These are phyloP conservation scores for Arthrinium phaeospermum DNA, from an alignment of 2,329 filamentous ascomycete species.

Conservation along the genomic window DNA sequence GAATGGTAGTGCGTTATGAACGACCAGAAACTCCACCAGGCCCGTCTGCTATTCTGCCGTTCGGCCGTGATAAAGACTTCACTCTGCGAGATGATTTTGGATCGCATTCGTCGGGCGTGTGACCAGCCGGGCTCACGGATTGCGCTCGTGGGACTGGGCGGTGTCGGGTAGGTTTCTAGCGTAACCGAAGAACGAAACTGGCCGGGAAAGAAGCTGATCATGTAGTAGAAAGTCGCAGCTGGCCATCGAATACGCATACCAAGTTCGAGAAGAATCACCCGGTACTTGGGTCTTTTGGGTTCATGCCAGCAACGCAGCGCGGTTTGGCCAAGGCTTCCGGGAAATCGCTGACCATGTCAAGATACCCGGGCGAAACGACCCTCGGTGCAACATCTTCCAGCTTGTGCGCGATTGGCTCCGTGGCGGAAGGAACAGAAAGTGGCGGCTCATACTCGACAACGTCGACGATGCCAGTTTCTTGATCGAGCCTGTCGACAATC, in stretches of 20 bases:
- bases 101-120: slow-evolving; percentile 3
- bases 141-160: slow-evolving; percentile 19
- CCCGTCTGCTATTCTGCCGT: slow-evolving; percentile 20
- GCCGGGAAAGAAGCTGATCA: not conserved
- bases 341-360: slow-evolving; percentile 38
- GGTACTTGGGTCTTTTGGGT: slow-evolving; percentile 42
- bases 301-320: slow-evolving; percentile 29
- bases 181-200: not conserved
- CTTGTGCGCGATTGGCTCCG: slow-evolving; percentile 41
- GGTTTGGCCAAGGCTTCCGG: slow-evolving; percentile 35
- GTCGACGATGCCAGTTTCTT: slow-evolving; percentile 36
- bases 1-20: not conserved
- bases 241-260: slow-evolving; percentile 26
- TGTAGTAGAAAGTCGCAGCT: slow-evolving; percentile 20
- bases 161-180: not conserved
- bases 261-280: not conserved
- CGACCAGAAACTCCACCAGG: slow-evolving; percentile 19
- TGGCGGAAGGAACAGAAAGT: slow-evolving; percentile 35
- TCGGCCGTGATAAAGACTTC: slow-evolving; percentile 22
- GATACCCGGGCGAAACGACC: slow-evolving; percentile 35
- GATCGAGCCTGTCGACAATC: not conserved
- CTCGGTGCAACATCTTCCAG: slow-evolving; percentile 30
- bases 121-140: not conserved
- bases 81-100: slow-evolving; percentile 5
- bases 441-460: slow-evolving; percentile 45